These are phyloP conservation scores for Teunomyces lycoperdinae DNA, from an alignment of 805 yeast genomes.

Conservation along the genomic window DNA sequence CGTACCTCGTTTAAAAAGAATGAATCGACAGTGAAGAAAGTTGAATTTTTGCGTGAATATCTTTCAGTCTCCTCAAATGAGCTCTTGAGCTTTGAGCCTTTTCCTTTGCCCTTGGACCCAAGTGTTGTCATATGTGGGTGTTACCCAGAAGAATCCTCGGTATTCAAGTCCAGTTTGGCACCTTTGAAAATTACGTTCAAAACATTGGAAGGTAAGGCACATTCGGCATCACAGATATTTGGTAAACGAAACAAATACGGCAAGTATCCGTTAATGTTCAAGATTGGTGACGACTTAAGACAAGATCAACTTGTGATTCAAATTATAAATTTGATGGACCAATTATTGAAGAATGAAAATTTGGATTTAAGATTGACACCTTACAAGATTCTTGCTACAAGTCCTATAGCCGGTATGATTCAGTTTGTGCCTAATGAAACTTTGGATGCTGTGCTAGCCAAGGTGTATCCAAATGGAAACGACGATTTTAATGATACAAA, in stretches of 20 bases:
- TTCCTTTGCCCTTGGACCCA: constrained; percentile 83
- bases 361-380: constrained; percentile 86
- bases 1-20: constrained; percentile 51
- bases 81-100: constrained; percentile 45
- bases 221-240: constrained; percentile 30
- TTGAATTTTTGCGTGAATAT: constrained; percentile 61
- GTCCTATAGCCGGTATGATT: constrained; percentile 86
- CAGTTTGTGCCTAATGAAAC: constrained; percentile 95
- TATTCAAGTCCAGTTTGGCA: constrained; percentile 86
- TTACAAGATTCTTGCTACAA: constrained; percentile 85
- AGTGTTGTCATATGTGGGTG: constrained; percentile 69
- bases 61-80: constrained; percentile 47
- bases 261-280: constrained; percentile 81
- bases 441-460: constrained; percentile 67
- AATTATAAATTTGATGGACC: constrained; percentile 88
- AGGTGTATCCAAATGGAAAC: constrained; percentile 17
- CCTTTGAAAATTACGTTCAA: constrained; percentile 83
- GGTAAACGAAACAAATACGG: constrained; percentile 34
- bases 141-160: constrained; percentile 74
- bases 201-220: constrained; percentile 37
- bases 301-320: constrained; percentile 98
- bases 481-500: constrained; percentile 38
- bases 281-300: constrained; percentile 91
- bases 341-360: constrained; percentile 80
- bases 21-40: constrained; percentile 76